Evolutionary conservation across 83 land plant species (phyloP).

Genomic region (Diphasiastrum complanatum): DNA sequence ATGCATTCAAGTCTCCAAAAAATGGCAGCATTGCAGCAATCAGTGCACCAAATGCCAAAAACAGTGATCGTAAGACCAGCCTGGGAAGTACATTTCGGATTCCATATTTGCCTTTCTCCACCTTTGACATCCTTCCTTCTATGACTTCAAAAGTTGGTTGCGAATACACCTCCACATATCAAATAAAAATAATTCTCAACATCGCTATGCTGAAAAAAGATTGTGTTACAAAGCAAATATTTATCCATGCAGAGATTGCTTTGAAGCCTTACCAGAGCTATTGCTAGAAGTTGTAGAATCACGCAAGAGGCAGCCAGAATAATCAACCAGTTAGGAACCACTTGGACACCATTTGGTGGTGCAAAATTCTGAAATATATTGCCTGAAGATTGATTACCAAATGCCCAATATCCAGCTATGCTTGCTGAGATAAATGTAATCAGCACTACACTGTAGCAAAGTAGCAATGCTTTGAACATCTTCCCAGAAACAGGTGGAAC

Average conservation of each 20-base stretch:
- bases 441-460: conserved; percentile 15
- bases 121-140: conserved; percentile 6
- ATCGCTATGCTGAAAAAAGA: not conserved
- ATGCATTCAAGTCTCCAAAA: conserved; percentile 27
- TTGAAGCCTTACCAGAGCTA: conserved; percentile 11
- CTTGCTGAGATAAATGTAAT: conserved; percentile 10
- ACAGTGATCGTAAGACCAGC: conserved; percentile 3
- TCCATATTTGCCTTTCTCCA: conserved; percentile 15
- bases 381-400: conserved; percentile 15
- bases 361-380: conserved; percentile 13
- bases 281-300: conserved; percentile 15
- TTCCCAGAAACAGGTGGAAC: conserved; percentile 16
- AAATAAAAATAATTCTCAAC: too few relatives aligned
- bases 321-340: conserved; percentile 14
- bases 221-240: not conserved
- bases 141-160: conserved; percentile 17
- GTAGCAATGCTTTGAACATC: conserved; percentile 10
- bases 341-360: not conserved
- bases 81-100: conserved; percentile 18
- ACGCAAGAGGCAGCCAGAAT: conserved; percentile 3
- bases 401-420: conserved; percentile 19
- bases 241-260: not conserved
- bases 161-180: conserved; percentile 1
- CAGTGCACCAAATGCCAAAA: not conserved
- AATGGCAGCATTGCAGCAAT: conserved; percentile 31